A percentile compares a stretch with the other conserved stretches of the same genome.
These are phyloP conservation scores for Urtica urens DNA, from an alignment of 306 rosid genomes.

Conservation along the genomic window DNA sequence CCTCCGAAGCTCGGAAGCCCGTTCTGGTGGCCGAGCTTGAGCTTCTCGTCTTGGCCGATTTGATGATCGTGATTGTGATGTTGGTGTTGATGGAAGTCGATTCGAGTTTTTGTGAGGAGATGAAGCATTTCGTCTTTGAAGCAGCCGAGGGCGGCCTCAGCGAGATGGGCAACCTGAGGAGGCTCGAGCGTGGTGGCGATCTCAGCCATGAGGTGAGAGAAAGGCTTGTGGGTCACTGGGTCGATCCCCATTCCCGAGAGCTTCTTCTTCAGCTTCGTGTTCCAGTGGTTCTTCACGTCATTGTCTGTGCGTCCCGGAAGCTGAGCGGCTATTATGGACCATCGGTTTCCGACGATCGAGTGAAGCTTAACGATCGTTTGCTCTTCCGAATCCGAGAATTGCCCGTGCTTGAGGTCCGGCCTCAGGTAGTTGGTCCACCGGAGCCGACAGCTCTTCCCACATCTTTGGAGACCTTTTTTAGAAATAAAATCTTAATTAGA, in stretches of 20 bases:
- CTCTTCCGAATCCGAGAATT: constrained; percentile 68
- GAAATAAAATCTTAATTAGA: not conserved
- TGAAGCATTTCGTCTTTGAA: constrained; percentile 82
- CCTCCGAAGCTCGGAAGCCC: constrained; percentile 35
- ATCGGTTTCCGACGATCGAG: constrained; percentile 85
- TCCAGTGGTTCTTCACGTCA: constrained; percentile 77
- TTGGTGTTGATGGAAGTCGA: constrained; percentile 60
- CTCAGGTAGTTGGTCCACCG: constrained; percentile 88
- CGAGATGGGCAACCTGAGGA: constrained; percentile 67
- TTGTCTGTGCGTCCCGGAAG: constrained; percentile 78
- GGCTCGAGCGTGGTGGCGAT: constrained; percentile 76
- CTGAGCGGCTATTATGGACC: constrained; percentile 77
- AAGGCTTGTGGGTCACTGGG: constrained; percentile 73
- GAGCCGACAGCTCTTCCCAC: constrained; percentile 84
- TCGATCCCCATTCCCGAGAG: constrained; percentile 73
- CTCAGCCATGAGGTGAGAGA: constrained; percentile 83
- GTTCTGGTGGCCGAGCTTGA: constrained; percentile 63
- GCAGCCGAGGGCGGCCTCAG: constrained; percentile 86
- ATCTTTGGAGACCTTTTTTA: constrained; percentile 63
- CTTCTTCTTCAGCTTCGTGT: constrained; percentile 66
- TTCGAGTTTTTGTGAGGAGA: constrained; percentile 56
- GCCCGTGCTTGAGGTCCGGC: constrained; percentile 89
- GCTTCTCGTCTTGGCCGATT: constrained; percentile 45
- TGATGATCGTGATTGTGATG: constrained; percentile 42
- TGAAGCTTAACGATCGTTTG: constrained; percentile 86